Base-by-base conservation (phyloP, 2,329 filamentous ascomycete species). In the Fusarium sacchari region DNA sequence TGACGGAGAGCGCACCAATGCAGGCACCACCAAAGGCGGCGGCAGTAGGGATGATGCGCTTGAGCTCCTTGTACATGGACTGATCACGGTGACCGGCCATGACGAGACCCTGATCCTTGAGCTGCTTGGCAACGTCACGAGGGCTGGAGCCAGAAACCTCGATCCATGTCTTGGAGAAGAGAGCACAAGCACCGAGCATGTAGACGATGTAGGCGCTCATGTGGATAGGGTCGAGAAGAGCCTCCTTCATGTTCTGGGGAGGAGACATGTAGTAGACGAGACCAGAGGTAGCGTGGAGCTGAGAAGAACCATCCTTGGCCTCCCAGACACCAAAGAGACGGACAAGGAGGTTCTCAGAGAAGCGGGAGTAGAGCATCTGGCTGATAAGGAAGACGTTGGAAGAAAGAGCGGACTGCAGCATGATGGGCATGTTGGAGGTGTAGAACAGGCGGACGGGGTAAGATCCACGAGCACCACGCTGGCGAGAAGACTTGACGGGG, bases 121-220 rank as follows among this genome's bases (percentile, higher is more conserved):
- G 92, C 88, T 98, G 96, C 91, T 99, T 99, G 80, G 96, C 96
- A 77, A 99, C 97, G 82, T 99, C 96, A 81, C 96, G 94, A 69
- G 96, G 97, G 87, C 94, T 96, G 73, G 96, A 98, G 81, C 96
- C 97, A 43, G 96, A 98, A 76, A 99, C 96, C 87, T 99, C 96
- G 80, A 99, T 99, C 96, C 96, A 99, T 61, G 97, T 99, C 94
- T 99, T 99, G 85, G 95, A 98, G 90, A 99, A 99, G 83, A 98
- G 91, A 70, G 95, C 95, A 82, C 96, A 99, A 77, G 97, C 97
- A 79, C 94, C 93, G 67, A 99, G 92, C 95, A 99, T 99, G 88
- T 98, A 99, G 76, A 92, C 89, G 77, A 98, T 94, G 87, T 99
- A 99, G 81, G 97, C 90, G 68, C 92, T 92, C 26, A 96, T 98